Evolutionary conservation across 2,329 filamentous ascomycete species (phyloP), one percentile per base, ranked within the genome.

Genomic region (Orbilia quercus): DNA sequence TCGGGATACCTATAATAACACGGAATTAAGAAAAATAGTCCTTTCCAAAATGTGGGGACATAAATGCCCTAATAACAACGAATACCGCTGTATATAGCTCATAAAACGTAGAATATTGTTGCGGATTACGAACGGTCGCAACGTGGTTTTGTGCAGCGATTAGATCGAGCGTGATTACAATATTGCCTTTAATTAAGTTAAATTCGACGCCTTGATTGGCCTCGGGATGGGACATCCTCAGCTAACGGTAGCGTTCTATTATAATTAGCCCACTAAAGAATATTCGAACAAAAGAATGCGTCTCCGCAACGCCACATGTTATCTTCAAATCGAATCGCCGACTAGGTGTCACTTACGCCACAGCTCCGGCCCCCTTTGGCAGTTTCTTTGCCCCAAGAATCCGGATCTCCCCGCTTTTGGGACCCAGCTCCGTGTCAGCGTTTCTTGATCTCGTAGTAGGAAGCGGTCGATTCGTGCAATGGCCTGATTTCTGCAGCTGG

Each of bases 21-120:
- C 67, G 67, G 67, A 72, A 72, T 72, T 72, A 72, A 72, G 67
- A 48, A 55, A 55, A 72, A 72, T 72, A 72, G n/a, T 59, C 38
- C 25, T 54, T 72, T 64, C 67, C 67, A 53, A 72, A 64, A 38
- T 72, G 67, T 72, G 67, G 67, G 57, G 51, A 72, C 53, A 34
- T 45, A 34, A 40, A 20, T 23, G 25, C 47, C n/a, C 44, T 64
- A 50, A 63, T 64, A 65, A 50, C 53, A 50, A 34, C 31, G 11
- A 44, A 38, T 11, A 71, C 58, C 66, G 58, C 58, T 63, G 59
- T 72, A 72, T 53, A 72, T 72, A 65, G 67, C 67, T 72, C 67
- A 72, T 44, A 28, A 20, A 45, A 25, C 23, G 34, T 45, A 23
- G 28, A 54, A 45, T 11, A 45, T 51, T 59, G 42, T 44, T 18